Conservation (phyloP, 2,329 filamentous ascomycete genomes). For the Aspergillus latus region DNA sequence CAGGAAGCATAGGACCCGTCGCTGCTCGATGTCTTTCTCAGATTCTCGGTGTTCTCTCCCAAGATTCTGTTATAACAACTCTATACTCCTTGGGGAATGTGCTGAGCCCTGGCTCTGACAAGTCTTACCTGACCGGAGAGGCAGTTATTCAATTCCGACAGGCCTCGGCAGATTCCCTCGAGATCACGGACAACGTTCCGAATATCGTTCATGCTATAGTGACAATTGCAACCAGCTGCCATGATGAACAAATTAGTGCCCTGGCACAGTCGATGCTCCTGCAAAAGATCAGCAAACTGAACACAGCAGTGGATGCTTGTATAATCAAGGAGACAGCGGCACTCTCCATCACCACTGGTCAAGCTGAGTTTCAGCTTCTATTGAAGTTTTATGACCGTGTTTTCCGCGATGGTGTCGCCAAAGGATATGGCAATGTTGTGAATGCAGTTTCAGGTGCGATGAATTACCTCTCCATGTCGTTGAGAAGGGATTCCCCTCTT, state of each 20-base stretch:
- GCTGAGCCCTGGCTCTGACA: constrained; percentile 69
- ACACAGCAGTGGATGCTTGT: constrained; percentile 72
- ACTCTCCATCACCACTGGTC: constrained; percentile 73
- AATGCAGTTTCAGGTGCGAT: constrained; percentile 79
- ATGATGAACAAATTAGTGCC: constrained; percentile 89
- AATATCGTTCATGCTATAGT: constrained; percentile 96
- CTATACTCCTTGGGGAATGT: constrained; percentile 96
- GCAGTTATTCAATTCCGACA: constrained; percentile 42
- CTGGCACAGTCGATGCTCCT: constrained; percentile 91
- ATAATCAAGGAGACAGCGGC: constrained; percentile 81
- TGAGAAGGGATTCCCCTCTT: constrained; percentile 66
- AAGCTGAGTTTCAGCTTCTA: constrained; percentile 79
- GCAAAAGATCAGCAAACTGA: constrained; percentile 91
- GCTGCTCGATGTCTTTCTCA: constrained; percentile 84
- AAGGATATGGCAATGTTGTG: constrained; percentile 66
- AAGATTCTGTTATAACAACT: constrained; percentile 91
- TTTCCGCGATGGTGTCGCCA: constrained; percentile 69
- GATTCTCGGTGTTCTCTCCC: constrained; percentile 76
- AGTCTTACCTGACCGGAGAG: constrained; percentile 35
- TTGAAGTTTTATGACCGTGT: constrained; percentile 80
- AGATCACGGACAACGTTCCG: constrained; percentile 75
- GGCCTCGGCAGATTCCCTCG: constrained; percentile 30
- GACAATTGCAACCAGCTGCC: constrained; percentile 75
- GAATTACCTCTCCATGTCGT: constrained; percentile 71
- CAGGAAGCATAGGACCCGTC: constrained; percentile 66